Evolutionary conservation across 140 eudicot species (phyloP), one percentile per base, ranked within the genome.

Genomic region (Bidens hawaiensis): DNA sequence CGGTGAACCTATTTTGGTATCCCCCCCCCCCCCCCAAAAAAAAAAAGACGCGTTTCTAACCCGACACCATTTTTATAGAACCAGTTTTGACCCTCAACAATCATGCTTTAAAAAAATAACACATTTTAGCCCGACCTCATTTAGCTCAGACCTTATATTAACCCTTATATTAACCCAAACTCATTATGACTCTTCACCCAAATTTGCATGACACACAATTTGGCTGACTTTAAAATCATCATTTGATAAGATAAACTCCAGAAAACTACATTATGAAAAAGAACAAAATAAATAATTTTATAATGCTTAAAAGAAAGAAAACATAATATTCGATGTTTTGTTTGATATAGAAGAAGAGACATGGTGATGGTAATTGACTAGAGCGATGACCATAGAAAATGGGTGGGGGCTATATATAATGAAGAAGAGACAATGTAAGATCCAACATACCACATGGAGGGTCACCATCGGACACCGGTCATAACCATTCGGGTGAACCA

Each of bases 391-490:
- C 63, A 53, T 6, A 55, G 62, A 15, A 51, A 65, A 65, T 67
- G 72, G 51, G 72, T 67, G 51, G 72, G 72, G 64, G 15, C 63
- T 41, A 52, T 1, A n/a, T n/a, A 22, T 15, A 54, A n/a, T n/a
- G 53, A 53, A 66, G 72, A 66, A 51, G 49, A 52, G 75, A 73
- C 76, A 79, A 73, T 2, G 1, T 31, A 25, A 51, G 63, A 49
- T 33, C 78, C 87, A 77, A 81, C 83, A 81, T 47, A 74, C 80
- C 81, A 81, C 81, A 76, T 81, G 75, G 76, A 63, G 51, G 55
- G 81, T 81, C 83, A 28, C 60, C 41, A 65, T 81, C 87, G 67
- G 21, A 41, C 75, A 45, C 53, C 56, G 55, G 46, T n/a, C 48
- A 59, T 18, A 16, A 25, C 49, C 34, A 34, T 25, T 60, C 12